Base-by-base conservation (phyloP, 371 early-diverging fungal genomes). In the Smittium culicis region DNA sequence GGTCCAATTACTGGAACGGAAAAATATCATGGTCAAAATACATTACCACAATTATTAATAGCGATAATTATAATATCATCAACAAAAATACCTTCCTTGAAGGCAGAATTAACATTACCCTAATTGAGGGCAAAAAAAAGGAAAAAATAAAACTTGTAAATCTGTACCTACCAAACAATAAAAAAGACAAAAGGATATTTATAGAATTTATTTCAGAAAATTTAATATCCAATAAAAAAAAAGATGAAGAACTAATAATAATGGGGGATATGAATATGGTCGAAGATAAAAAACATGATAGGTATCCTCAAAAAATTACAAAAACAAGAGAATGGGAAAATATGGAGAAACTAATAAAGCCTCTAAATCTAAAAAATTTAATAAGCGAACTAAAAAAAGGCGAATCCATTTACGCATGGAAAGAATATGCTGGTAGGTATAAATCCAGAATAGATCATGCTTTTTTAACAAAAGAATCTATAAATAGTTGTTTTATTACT, bases 381-480 rank as follows among this genome's bases (percentile, higher is more conserved):
- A 11, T 34, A 34, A 30, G 24, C 35, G 35, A 30, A 63, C n/a
- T 63, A 33, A 14, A 14, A 31, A 5, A 2, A 11, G 5, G 32
- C n/a, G 31, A 24, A 2, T 5, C n/a, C 2, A n/a, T 34, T 30
- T 63, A 63, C n/a, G 14, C 63, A 5, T 63, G 28, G 8, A 14
- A 63, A 32, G 2, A 32, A 31, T n/a, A 33, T n/a, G 5, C n/a
- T n/a, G 14, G 63, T 11, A 32, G 35, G 33, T 63, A n/a, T 33
- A 63, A 32, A 33, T n/a, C 30, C 1, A 63, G 63, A 33, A 63
- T 63, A 30, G 63, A 63, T 33, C 63, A 63, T 63, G 32, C 32
- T 27, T 34, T 63, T 27, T 24, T 63, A n/a, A 30, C 25, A 34
- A 63, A 63, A 31, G 14, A 63, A 5, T 17, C 8, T 45, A 5